Evolutionary conservation across 1,139 yeast genomes (phyloP).

Genomic region (Suhomyces ambrosiae): DNA sequence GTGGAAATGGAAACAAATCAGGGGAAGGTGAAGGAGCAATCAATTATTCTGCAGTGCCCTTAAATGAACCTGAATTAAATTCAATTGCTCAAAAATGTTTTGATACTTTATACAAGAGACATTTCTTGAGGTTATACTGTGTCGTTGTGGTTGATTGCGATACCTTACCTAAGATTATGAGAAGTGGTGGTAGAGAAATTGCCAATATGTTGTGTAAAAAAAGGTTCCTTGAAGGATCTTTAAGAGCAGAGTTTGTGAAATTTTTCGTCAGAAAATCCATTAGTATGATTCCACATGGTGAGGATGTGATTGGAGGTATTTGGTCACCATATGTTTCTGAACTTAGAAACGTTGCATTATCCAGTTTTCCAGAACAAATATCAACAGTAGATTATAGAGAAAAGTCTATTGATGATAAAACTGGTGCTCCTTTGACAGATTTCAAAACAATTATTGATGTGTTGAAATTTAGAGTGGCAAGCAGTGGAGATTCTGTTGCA

Average conservation of each 20-base stretch:
- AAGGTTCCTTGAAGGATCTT: constrained; percentile 72
- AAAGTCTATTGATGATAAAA: constrained; percentile 72
- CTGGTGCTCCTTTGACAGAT: constrained; percentile 71
- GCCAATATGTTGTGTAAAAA: constrained; percentile 93
- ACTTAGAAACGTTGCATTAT: constrained; percentile 53
- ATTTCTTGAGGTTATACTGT: constrained; percentile 78
- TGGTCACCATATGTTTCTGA: constrained; percentile 78
- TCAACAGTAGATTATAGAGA: constrained; percentile 77
- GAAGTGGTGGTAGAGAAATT: constrained; percentile 86
- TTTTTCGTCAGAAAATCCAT: constrained; percentile 72
- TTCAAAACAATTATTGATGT: constrained; percentile 74
- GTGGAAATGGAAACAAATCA: constrained; percentile 15
- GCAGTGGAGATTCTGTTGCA: constrained; percentile 80
- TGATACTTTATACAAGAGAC: constrained; percentile 66
- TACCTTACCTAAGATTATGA: constrained; percentile 76
- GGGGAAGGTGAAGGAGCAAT: constrained; percentile 19
- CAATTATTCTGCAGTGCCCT: constrained; percentile 39
- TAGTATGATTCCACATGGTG: constrained; percentile 73
- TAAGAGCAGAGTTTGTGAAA: constrained; percentile 78
- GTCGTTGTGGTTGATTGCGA: constrained; percentile 80
- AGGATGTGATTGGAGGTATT: constrained; percentile 77
- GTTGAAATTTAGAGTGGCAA: constrained; percentile 74
- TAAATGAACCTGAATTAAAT: constrained; percentile 63
- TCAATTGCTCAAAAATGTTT: constrained; percentile 76
- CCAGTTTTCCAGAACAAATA: constrained; percentile 54